Evolutionary conservation across 2,329 filamentous ascomycete species (phyloP).

Genomic region (Aureobasidium pullulans): DNA sequence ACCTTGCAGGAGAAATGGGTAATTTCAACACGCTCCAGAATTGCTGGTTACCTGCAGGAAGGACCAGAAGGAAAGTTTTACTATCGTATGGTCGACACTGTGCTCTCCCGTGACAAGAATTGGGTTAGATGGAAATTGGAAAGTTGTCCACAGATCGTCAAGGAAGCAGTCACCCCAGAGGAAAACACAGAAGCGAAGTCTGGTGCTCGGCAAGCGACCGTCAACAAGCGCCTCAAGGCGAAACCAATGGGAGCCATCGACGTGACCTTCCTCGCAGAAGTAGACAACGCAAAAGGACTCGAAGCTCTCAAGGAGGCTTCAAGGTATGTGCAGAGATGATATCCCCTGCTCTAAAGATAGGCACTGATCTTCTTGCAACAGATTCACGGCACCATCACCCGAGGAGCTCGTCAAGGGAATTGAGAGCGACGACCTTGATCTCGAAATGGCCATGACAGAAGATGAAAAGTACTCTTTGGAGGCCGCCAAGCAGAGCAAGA

Average conservation of each 20-base stretch:
- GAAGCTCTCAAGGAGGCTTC: conserved; percentile 60
- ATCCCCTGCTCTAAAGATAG: conserved; percentile 11
- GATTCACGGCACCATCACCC: conserved; percentile 62
- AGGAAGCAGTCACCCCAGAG: conserved; percentile 59
- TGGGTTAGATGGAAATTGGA: conserved; percentile 99
- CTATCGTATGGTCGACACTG: conserved; percentile 92
- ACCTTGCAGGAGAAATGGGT: conserved; percentile 69
- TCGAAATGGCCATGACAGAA: conserved; percentile 67
- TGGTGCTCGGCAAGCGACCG: conserved; percentile 57
- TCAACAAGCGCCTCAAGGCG: conserved; percentile 62
- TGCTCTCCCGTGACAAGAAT: conserved; percentile 91
- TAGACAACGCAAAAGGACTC: conserved; percentile 53
- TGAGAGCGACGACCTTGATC: conserved; percentile 72
- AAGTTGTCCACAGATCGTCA: conserved; percentile 79
- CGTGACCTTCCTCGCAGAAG: conserved; percentile 69
- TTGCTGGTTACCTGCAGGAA: conserved; percentile 75
- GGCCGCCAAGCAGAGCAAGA: conserved; percentile 77
- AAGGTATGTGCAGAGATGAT: conserved; percentile 33
- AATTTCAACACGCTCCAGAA: conserved; percentile 64
- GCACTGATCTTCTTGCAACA: conserved; percentile 26
- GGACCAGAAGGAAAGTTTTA: conserved; percentile 86
- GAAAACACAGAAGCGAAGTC: conserved; percentile 64
- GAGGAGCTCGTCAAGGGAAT: conserved; percentile 67
- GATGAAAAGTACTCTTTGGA: conserved; percentile 52
- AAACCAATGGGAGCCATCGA: conserved; percentile 61